These are phyloP conservation scores for Paraphaeosphaeria minitans DNA, from an alignment of 2,329 filamentous ascomycete species.

Conservation along the genomic window DNA sequence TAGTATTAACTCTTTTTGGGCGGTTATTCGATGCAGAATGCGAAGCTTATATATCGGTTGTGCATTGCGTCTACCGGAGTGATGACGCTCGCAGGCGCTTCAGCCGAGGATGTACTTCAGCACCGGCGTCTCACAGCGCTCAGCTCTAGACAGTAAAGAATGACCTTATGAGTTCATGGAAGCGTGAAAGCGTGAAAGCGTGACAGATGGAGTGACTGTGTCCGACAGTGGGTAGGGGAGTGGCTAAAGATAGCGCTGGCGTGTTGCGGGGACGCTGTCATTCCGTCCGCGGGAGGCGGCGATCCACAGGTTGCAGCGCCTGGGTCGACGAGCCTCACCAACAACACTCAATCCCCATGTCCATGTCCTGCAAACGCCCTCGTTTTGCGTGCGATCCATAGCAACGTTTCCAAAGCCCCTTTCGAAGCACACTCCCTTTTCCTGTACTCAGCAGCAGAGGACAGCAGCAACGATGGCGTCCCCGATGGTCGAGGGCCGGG, in stretches of 20 bases:
- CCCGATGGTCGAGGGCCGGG: conserved; percentile 40
- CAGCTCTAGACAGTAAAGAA: background rate
- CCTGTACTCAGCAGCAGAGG: background rate
- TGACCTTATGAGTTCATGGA: background rate
- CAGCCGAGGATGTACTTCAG: background rate
- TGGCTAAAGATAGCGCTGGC: conserved; percentile 3
- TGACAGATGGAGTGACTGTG: background rate
- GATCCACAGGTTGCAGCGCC: conserved; percentile 2
- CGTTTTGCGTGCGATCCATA: background rate
- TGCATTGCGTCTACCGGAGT: background rate
- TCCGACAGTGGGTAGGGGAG: background rate
- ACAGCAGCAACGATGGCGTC: conserved; percentile 38
- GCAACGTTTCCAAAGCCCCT: background rate
- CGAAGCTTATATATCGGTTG: background rate
- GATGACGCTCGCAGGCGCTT: background rate
- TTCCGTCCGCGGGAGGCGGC: conserved; percentile 8
- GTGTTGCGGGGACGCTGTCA: conserved; percentile 1
- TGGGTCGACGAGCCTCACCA: conserved; percentile 1
- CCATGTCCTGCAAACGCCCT: conserved; percentile 4
- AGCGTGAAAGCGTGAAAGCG: background rate
- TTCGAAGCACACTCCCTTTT: background rate
- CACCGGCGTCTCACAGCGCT: background rate
- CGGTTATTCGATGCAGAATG: background rate
- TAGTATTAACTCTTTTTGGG: background rate
- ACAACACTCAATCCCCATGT: conserved; percentile 1